Conservation (phyloP, 2,329 filamentous ascomycete species). For the Alternaria longipes region DNA sequence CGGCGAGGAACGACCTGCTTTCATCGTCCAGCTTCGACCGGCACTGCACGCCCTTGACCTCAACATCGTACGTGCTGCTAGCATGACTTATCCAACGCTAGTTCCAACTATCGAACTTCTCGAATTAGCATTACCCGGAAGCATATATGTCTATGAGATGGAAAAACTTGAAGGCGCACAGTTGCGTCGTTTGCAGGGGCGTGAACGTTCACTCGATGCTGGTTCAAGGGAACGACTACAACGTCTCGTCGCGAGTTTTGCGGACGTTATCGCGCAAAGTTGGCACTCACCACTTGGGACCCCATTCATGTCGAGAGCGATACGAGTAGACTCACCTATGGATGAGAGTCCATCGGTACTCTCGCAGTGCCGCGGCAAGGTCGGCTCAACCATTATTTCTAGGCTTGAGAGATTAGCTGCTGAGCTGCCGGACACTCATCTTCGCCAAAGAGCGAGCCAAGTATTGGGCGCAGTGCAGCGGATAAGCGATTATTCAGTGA, state of each 20-base stretch:
- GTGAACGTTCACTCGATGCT: conserved; percentile 1
- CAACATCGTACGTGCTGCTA: conserved; percentile 30
- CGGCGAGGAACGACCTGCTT: not conserved
- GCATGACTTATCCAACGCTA: conserved; percentile 27
- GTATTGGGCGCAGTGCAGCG: conserved; percentile 52
- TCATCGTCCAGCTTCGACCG: conserved; percentile 43
- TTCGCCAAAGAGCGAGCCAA: conserved; percentile 29
- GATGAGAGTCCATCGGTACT: conserved; percentile 16
- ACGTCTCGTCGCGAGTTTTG: conserved; percentile 41
- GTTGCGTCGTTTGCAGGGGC: conserved; percentile 26
- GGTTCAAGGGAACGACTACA: conserved; percentile 22
- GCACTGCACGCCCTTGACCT: conserved; percentile 34
- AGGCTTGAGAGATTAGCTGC: conserved; percentile 37
- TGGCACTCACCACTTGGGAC: conserved; percentile 21
- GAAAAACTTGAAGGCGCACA: conserved; percentile 35
- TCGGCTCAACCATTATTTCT: conserved; percentile 36
- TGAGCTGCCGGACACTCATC: conserved; percentile 33
- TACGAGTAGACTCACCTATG: conserved; percentile 33
- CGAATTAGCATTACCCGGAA: conserved; percentile 15
- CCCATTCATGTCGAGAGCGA: not conserved
- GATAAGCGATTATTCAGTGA: conserved; percentile 61
- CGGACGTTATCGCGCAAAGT: conserved; percentile 35
- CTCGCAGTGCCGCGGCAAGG: conserved; percentile 37
- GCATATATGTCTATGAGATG: conserved; percentile 39
- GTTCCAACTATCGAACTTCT: conserved; percentile 32